phyloP scores from a whole-genome alignment of 441 rosid species.

The Bruguiera hainesii region DNA sequence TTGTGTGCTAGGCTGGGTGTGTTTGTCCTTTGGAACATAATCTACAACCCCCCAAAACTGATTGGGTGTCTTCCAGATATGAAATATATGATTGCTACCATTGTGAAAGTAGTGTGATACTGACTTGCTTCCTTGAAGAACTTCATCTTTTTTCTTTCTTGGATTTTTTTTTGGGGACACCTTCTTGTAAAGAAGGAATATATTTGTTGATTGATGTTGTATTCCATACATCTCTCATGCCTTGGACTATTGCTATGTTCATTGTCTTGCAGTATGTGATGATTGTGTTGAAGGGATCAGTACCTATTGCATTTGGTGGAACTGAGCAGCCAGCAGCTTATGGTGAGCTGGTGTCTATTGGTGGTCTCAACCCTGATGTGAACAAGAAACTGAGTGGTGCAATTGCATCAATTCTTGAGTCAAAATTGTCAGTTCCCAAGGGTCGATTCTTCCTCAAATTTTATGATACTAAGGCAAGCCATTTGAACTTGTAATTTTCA shows the following conservation, averaged over 20 bases:
- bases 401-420: conserved; percentile 64
- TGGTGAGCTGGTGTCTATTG: conserved; percentile 90
- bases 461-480: conserved; percentile 80
- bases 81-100: no score
- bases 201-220: no score
- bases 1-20: no score
- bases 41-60: no score
- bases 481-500: conserved; percentile 15
- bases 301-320: conserved; percentile 87
- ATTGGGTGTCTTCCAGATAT: no score
- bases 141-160: no score
- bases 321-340: conserved; percentile 92
- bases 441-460: conserved; percentile 83
- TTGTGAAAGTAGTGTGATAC: no score
- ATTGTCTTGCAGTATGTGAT: conserved; percentile 73
- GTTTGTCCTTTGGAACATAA: no score
- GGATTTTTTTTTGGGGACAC: no score
- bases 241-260: conserved; percentile 5
- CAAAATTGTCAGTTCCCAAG: conserved; percentile 78
- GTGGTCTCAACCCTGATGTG: conserved; percentile 70
- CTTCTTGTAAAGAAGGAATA: no score
- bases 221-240: not conserved
- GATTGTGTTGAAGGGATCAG: conserved; percentile 97
- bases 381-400: conserved; percentile 90
- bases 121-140: no score